phyloP scores from a whole-genome alignment of 2,329 filamentous ascomycete species.

The Colletotrichum scovillei region DNA sequence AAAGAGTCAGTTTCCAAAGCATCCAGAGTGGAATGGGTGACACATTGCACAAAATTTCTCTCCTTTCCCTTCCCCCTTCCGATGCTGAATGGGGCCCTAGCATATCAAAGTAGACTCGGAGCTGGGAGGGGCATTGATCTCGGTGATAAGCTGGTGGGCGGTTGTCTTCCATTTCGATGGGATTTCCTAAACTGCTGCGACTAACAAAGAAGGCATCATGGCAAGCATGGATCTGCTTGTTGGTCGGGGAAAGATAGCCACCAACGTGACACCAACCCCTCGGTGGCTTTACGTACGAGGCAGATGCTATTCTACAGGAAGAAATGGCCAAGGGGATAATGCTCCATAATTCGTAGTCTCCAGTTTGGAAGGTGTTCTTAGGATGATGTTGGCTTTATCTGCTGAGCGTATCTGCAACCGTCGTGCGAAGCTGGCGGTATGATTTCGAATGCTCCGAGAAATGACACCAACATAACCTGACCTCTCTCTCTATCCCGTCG shows the following conservation, averaged over 20 bases:
- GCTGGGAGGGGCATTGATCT: constrained; percentile 29
- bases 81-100: background rate
- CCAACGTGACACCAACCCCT: constrained; percentile 3
- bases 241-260: background rate
- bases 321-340: background rate
- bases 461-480: constrained; percentile 14
- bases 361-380: background rate
- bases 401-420: constrained; percentile 11
- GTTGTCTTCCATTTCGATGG: constrained; percentile 10
- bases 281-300: constrained; percentile 7
- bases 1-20: background rate
- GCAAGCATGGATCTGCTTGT: constrained; percentile 30
- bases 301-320: constrained; percentile 3
- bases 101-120: constrained; percentile 5
- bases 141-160: constrained; percentile 28
- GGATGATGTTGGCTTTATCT: background rate
- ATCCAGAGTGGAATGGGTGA: constrained; percentile 9
- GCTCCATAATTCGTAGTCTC: background rate
- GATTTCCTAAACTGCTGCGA: constrained; percentile 8
- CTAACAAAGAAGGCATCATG: background rate
- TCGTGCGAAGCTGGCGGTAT: constrained; percentile 2
- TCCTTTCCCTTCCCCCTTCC: background rate
- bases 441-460: background rate
- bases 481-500: background rate
- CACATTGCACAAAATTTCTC: background rate